Conservation (phyloP, 345 rosid species). For the Dipteronia sinensis region DNA sequence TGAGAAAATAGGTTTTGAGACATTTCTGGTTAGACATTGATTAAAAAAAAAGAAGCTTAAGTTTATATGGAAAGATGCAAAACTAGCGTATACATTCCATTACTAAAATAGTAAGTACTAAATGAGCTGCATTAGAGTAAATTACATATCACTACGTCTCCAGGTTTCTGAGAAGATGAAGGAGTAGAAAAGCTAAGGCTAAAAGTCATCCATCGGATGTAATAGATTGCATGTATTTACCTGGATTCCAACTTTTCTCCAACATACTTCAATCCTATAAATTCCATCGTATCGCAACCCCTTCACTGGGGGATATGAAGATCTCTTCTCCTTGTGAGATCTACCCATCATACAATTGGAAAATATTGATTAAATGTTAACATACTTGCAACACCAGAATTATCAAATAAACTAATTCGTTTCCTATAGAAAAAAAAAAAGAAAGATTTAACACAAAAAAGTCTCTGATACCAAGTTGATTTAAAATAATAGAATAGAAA, state of each 20-base stretch:
- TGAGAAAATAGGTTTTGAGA: neutral
- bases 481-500: neutral
- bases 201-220: neutral
- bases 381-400: neutral
- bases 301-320: conserved; percentile 66
- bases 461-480: neutral
- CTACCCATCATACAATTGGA: conserved; percentile 31
- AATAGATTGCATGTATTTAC: conserved; percentile 26
- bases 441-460: too few relatives aligned
- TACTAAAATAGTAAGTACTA: neutral
- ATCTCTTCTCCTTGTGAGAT: conserved; percentile 59
- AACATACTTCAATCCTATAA: conserved; percentile 71
- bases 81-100: neutral
- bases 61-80: neutral
- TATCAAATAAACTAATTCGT: too few relatives aligned
- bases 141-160: neutral
- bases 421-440: too few relatives aligned
- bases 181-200: too few relatives aligned
- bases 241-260: conserved; percentile 65
- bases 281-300: conserved; percentile 74
- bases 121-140: conserved; percentile 5
- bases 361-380: neutral
- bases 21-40: neutral
- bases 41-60: neutral
- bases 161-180: too few relatives aligned